Evolutionary conservation across 192 early-diverging fungal genomes (phyloP).

Genomic region (Entomortierella lignicola): DNA sequence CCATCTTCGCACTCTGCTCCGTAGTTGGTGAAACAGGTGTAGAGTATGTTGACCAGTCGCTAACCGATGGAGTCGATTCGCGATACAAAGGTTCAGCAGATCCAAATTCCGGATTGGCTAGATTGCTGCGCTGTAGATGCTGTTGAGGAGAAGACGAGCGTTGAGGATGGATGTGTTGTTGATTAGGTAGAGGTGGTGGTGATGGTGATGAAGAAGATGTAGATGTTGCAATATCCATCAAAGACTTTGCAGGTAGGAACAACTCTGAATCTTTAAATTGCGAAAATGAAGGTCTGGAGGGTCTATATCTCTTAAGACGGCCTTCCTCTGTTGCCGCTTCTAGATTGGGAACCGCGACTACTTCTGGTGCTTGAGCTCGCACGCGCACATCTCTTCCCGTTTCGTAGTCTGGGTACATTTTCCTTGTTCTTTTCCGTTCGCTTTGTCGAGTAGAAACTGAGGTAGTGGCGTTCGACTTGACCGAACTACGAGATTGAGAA

Average conservation of each 20-base stretch:
- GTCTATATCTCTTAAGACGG: background rate
- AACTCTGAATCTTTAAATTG: constrained; percentile 44
- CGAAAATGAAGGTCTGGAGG: constrained; percentile 21
- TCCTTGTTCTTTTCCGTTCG: constrained; percentile 8
- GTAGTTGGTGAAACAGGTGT: constrained; percentile 2
- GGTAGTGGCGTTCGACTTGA: background rate
- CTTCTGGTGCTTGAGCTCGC: background rate
- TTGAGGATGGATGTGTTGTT: too few species aligned
- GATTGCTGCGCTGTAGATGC: too few species aligned
- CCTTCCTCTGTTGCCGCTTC: background rate
- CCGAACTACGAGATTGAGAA: background rate
- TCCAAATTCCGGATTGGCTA: background rate
- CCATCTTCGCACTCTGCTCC: constrained; percentile 4
- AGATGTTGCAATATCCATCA: constrained; percentile 39
- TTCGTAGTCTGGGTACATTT: constrained; percentile 22
- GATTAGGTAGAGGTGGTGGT: too few species aligned
- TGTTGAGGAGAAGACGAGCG: too few species aligned
- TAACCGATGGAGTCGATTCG: constrained; percentile 1
- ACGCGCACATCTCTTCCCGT: background rate
- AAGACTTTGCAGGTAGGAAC: constrained; percentile 31
- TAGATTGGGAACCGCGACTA: background rate
- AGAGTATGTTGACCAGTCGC: constrained; percentile 25
- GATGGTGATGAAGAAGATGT: background rate
- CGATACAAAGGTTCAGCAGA: constrained; percentile 15
- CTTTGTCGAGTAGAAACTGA: background rate